Base-by-base conservation (phyloP, 1,284 basidiomycete species). In the Cutaneotrichosporon curvatum region DNA sequence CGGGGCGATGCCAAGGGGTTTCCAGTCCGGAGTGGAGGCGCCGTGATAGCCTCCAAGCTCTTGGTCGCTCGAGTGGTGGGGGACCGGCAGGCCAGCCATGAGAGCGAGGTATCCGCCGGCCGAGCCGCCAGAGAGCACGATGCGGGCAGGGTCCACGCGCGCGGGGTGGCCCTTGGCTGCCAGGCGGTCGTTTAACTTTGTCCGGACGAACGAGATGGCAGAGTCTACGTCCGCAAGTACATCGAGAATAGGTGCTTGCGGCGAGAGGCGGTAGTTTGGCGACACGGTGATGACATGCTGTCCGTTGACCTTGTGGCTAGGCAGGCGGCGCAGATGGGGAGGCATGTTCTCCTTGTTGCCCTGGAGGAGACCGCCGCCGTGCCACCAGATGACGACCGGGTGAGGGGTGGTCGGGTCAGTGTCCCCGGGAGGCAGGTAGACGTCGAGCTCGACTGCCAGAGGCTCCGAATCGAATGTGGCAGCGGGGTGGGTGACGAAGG, bases 321-420 rank as follows among this genome's bases (percentile, higher is more conserved):
- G 66, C 5, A 70, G 46, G 19, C 65, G 62, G 3, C 66, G 58
- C 45, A 70, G 62, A 43, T 70, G 68, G 1, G 66, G 63, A 10
- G 66, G 66, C 9, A 70, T 62, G 47, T 70, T 70, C 57, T 68
- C 68, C 51, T 70, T 70, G 59, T 68, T 68, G 14, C 68, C 68
- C 48, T 70, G 68, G 8, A 70, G 48, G 0, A 70, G 56, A 9
- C 66, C 68, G 19, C 68, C 68, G 25, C 68, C 68, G 43, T 70
- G 68, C 54, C 64, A 70, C 68, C 68, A 70, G 35, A 70, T 56
- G 12, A 70, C 56, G 4, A 67, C 43, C 0, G 67, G 25, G 25
- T 7, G 25, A 28, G 25, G 25, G 25, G 25, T 7, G 12, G 25
- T 28, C 25, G 21, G 32, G 39, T 2, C 56, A 42, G 16, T 32